Conservation (phyloP, 2,329 filamentous ascomycete species). For the Microcyclospora tardicrescens region DNA sequence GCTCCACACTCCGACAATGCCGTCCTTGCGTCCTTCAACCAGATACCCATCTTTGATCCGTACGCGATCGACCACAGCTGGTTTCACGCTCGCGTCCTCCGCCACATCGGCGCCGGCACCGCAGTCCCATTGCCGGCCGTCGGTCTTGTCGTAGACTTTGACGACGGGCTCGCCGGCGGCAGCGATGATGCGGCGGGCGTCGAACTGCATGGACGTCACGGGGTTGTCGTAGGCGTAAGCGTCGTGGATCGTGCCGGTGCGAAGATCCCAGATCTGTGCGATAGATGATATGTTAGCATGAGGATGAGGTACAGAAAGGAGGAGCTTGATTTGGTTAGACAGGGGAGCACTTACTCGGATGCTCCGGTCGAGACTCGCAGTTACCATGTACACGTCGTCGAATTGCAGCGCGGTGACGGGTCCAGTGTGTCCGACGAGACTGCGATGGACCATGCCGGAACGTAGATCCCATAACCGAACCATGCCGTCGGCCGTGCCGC, state of each 20-base stretch:
- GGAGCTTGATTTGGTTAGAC: too few relatives aligned
- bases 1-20: constrained; percentile 81
- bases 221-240: constrained; percentile 90
- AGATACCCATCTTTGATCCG: constrained; percentile 89
- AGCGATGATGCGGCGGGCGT: constrained; percentile 73
- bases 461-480: constrained; percentile 92
- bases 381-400: constrained; percentile 89
- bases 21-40: constrained; percentile 78
- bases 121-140: constrained; percentile 92
- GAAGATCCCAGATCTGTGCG: constrained; percentile 87
- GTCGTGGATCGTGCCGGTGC: constrained; percentile 88
- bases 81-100: constrained; percentile 17
- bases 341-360: constrained; percentile 60
- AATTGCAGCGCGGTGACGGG: constrained; percentile 92
- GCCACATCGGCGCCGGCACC: constrained; percentile 64
- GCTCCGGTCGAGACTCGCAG: constrained; percentile 81
- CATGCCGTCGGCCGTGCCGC: constrained; percentile 95
- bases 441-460: constrained; percentile 92
- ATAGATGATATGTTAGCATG: constrained; percentile 15
- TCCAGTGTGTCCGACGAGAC: constrained; percentile 87
- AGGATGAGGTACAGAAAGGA: background rate
- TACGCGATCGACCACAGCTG: constrained; percentile 58
- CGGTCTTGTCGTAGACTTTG: constrained; percentile 96
- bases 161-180: constrained; percentile 87
- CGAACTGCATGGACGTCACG: constrained; percentile 95